Evolutionary conservation across 2,329 filamentous ascomycete genomes (phyloP).

Genomic region (Colletotrichum lini): DNA sequence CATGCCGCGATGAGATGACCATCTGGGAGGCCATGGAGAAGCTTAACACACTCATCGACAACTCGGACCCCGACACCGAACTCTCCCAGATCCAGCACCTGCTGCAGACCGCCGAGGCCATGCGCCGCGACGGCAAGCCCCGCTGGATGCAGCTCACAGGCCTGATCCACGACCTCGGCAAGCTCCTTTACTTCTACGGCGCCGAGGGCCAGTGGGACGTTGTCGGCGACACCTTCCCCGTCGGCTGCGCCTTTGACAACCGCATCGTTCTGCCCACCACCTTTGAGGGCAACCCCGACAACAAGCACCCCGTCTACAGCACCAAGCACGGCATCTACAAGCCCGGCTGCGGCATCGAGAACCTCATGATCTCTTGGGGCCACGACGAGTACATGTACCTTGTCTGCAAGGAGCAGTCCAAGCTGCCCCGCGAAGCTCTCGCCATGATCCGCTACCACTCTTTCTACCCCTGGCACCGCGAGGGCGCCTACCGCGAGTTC

Average conservation of each 20-base stretch:
- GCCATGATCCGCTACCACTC: slow-evolving; percentile 96
- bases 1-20: slow-evolving; percentile 78
- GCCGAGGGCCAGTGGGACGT: slow-evolving; percentile 95
- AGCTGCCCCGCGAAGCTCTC: slow-evolving; percentile 83
- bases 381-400: slow-evolving; percentile 92
- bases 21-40: slow-evolving; percentile 95
- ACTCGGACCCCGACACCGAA: slow-evolving; percentile 90
- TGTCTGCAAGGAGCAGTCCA: slow-evolving; percentile 86
- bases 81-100: slow-evolving; percentile 92
- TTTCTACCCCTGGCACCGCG: slow-evolving; percentile 92
- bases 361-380: slow-evolving; percentile 92
- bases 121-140: slow-evolving; percentile 86
- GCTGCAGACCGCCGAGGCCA: slow-evolving; percentile 89
- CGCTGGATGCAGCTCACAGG: slow-evolving; percentile 87
- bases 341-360: slow-evolving; percentile 85
- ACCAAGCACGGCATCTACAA: slow-evolving; percentile 86
- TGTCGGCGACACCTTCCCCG: slow-evolving; percentile 87
- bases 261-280: slow-evolving; percentile 86
- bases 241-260: slow-evolving; percentile 81
- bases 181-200: slow-evolving; percentile 84
- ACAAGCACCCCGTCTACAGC: slow-evolving; percentile 77
- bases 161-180: slow-evolving; percentile 85
- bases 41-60: slow-evolving; percentile 90
- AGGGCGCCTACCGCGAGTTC: slow-evolving; percentile 83
- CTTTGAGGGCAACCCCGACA: slow-evolving; percentile 84